Percentiles rank a stretch among this genome's conserved stretches.
Evolutionary conservation across 345 rosid species (phyloP).

Genomic region (Citrus sinensis): DVS_A1.0 CM039166.1:4226501-4227000

Average conservation of each 20-base stretch:
- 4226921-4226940: neutral
- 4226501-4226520: neutral
- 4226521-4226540: constrained; percentile 43
- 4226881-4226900: neutral
- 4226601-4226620: constrained; percentile 87
- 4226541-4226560: constrained; percentile 98
- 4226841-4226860: neutral
- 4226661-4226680: neutral
- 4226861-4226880: neutral
- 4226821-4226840: neutral
- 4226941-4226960: neutral
- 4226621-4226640: constrained; percentile 54
- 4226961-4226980: neutral
- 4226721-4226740: constrained; percentile 86
- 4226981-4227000: neutral
- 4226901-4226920: neutral
- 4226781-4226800: neutral
- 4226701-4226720: no score
- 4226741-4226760: constrained; percentile 54
- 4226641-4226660: neutral
- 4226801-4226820: neutral
- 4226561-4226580: constrained; percentile 87
- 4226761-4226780: neutral
- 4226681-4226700: neutral
- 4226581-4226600: constrained; percentile 98